phyloP scores from a whole-genome alignment of 306 rosid genomes.

The Prunus persica region Prunus_persica_NCBIv2 NC_034009.1:18320001-18320500 shows the following conservation, averaged over 20 bases:
- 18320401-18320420: constrained; percentile 84
- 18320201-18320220: not conserved
- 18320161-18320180: not conserved
- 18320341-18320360: not conserved
- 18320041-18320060: no score
- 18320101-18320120: no score
- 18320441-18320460: constrained; percentile 63
- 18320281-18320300: not conserved
- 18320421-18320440: constrained; percentile 49
- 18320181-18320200: not conserved
- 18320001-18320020: not conserved
- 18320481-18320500: not conserved
- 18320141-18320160: not conserved
- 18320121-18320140: not conserved
- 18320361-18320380: not conserved
- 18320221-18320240: not conserved
- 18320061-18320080: no score
- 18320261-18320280: not conserved
- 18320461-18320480: constrained; percentile 41
- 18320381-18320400: constrained; percentile 47
- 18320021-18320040: not conserved
- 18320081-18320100: not conserved
- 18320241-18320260: not conserved
- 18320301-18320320: not conserved
- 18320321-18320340: not conserved